Evolutionary conservation across 1,139 yeast genomes (phyloP).

Genomic region (Diutina catenulata): DNA sequence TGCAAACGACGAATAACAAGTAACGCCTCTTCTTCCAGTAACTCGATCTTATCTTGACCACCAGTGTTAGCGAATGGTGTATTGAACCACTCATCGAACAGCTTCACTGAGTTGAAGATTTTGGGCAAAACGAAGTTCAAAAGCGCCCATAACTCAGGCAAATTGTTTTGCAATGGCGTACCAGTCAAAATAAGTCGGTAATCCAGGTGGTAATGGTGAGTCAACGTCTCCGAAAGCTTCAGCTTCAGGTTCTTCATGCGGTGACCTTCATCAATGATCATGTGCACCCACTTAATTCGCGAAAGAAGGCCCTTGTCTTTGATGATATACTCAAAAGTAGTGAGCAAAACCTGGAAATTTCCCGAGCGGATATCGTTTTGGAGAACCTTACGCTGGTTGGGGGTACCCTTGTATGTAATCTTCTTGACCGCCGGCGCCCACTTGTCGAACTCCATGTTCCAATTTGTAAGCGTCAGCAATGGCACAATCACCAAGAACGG

Average conservation of each 20-base stretch:
- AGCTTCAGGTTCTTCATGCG: conserved; percentile 76
- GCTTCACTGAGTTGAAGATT: conserved; percentile 71
- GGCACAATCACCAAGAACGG: conserved; percentile 78
- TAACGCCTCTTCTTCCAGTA: conserved; percentile 87
- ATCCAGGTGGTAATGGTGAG: conserved; percentile 61
- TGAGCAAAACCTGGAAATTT: conserved; percentile 63
- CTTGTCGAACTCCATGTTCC: conserved; percentile 77
- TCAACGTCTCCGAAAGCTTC: conserved; percentile 59
- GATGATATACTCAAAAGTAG: conserved; percentile 72
- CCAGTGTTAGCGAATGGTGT: conserved; percentile 81
- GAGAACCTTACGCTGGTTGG: conserved; percentile 52
- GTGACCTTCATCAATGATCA: conserved; percentile 87
- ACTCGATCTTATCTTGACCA: conserved; percentile 65
- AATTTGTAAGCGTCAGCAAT: conserved; percentile 70
- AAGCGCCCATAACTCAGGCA: conserved; percentile 80
- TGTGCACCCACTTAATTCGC: conserved; percentile 68
- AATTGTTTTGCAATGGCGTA: conserved; percentile 75
- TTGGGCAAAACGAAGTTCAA: conserved; percentile 70
- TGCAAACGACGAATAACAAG: conserved; percentile 92
- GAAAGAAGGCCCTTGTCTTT: conserved; percentile 60
- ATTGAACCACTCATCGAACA: conserved; percentile 85
- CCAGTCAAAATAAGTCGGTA: conserved; percentile 76
- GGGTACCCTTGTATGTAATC: conserved; percentile 66
- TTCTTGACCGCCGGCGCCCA: conserved; percentile 74
- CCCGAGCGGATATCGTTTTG: conserved; percentile 53